Evolutionary conservation across 129 eudicot genomes (phyloP).

Genomic region (Helichrysum umbraculigerum): DNA sequence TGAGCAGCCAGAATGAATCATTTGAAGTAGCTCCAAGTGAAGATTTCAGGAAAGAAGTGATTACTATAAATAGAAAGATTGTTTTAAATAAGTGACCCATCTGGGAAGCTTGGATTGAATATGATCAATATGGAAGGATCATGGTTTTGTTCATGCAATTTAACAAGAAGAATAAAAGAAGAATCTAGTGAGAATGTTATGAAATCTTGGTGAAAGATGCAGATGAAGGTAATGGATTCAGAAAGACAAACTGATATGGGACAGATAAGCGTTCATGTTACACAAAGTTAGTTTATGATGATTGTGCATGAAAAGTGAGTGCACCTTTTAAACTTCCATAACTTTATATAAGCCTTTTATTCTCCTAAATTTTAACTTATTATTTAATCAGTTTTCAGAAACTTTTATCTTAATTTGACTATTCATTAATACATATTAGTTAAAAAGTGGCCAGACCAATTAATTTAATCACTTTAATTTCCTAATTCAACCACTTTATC

Average conservation of each 20-base stretch:
- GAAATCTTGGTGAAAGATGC: constrained; percentile 21
- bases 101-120: constrained; percentile 15
- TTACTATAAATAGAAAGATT: constrained; percentile 39
- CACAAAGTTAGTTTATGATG: constrained; percentile 37
- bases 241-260: constrained; percentile 40
- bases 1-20: constrained; percentile 77
- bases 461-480: background rate
- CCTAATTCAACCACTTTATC: background rate
- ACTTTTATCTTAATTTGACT: constrained; percentile 18
- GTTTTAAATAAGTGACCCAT: constrained; percentile 42
- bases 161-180: constrained; percentile 25
- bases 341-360: constrained; percentile 34
- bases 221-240: constrained; percentile 31
- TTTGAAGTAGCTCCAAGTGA: constrained; percentile 38
- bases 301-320: constrained; percentile 38
- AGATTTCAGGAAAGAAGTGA: constrained; percentile 32
- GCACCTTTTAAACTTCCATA: constrained; percentile 29
- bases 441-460: background rate
- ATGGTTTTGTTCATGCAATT: constrained; percentile 17
- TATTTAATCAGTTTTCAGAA: constrained; percentile 24
- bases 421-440: constrained; percentile 10
- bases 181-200: constrained; percentile 21
- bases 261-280: constrained; percentile 40
- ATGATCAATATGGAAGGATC: constrained; percentile 18
- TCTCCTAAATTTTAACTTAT: constrained; percentile 13